These are phyloP conservation scores for Phanerochaete sordida DNA, from an alignment of 768 basidiomycete species.

Conservation along the genomic window DNA sequence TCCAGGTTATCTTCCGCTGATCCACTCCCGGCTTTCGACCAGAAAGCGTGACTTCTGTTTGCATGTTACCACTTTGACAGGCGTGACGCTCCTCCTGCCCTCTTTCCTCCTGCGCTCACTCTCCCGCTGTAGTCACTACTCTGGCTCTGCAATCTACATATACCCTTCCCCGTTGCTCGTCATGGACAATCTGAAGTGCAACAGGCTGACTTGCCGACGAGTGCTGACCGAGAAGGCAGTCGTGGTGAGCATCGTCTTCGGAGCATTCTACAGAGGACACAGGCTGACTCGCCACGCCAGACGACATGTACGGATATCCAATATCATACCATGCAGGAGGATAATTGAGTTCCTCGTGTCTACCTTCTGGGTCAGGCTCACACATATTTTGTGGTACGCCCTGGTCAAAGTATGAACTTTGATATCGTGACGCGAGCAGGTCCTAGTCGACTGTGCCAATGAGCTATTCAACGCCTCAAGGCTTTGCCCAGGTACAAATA, in stretches of 20 bases:
- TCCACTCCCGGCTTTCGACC: not conserved
- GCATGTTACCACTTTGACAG: not conserved
- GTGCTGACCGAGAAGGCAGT: conserved; percentile 75
- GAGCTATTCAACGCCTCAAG: conserved; percentile 75
- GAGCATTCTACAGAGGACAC: not conserved
- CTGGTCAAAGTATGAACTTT: not conserved
- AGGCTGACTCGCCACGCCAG: conserved; percentile 26
- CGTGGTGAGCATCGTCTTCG: conserved; percentile 52
- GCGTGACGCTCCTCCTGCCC: not conserved
- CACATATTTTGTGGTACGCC: conserved; percentile 79
- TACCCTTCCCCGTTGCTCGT: not conserved
- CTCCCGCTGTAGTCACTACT: not conserved
- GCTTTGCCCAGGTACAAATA: conserved; percentile 65
- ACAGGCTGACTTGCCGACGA: conserved; percentile 72
- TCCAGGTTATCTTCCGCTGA: not conserved
- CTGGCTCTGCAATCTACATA: not conserved
- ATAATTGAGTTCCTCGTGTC: not conserved
- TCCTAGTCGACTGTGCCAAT: conserved; percentile 77
- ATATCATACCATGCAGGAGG: not conserved
- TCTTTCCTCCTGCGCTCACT: not conserved
- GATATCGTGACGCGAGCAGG: not conserved
- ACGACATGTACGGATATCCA: conserved; percentile 47
- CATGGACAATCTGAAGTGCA: conserved; percentile 83
- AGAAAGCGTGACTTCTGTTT: not conserved
- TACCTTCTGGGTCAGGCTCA: conserved; percentile 48